These are phyloP conservation scores for Amesomyces nigricolor DNA, from an alignment of 2,329 filamentous ascomycete genomes.

Conservation along the genomic window DNA sequence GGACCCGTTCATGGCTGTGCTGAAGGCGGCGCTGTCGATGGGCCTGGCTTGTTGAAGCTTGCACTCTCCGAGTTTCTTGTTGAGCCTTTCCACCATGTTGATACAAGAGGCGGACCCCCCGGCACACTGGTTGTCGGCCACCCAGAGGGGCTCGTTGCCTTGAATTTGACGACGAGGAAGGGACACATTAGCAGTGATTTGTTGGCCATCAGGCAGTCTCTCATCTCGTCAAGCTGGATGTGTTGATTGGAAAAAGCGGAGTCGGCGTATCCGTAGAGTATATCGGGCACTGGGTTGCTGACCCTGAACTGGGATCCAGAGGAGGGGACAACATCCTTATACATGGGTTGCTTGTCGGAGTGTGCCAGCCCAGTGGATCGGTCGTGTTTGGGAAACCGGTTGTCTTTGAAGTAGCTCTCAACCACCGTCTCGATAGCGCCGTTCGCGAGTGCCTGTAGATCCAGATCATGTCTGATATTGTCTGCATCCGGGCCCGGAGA, in stretches of 20 bases:
- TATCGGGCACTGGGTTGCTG: constrained; percentile 4
- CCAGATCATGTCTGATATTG: no score
- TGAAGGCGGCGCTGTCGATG: no score
- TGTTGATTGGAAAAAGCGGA: constrained; percentile 13
- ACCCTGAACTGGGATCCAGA: neutral
- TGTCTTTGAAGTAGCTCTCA: no score
- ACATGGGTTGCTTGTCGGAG: no score
- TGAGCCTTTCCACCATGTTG: constrained; percentile 28
- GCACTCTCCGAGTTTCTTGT: constrained; percentile 20
- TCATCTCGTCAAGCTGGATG: constrained; percentile 24
- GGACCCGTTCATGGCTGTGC: no score
- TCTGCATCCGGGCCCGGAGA: no score
- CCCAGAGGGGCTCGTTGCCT: constrained; percentile 31
- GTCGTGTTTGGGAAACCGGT: no score
- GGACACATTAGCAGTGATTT: constrained; percentile 21
- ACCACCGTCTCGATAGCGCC: no score
- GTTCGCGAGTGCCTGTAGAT: no score
- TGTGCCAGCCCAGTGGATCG: no score
- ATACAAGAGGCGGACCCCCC: constrained; percentile 31
- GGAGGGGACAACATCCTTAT: no score
- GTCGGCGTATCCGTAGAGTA: constrained; percentile 6
- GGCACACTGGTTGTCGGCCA: constrained; percentile 35
- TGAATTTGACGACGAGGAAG: constrained; percentile 31
- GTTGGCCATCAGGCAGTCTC: constrained; percentile 21
- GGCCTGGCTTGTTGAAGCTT: neutral